phyloP scores from a whole-genome alignment of 2,329 filamentous ascomycete species.

The Nothophaeocryptopus gaeumannii region DNA sequence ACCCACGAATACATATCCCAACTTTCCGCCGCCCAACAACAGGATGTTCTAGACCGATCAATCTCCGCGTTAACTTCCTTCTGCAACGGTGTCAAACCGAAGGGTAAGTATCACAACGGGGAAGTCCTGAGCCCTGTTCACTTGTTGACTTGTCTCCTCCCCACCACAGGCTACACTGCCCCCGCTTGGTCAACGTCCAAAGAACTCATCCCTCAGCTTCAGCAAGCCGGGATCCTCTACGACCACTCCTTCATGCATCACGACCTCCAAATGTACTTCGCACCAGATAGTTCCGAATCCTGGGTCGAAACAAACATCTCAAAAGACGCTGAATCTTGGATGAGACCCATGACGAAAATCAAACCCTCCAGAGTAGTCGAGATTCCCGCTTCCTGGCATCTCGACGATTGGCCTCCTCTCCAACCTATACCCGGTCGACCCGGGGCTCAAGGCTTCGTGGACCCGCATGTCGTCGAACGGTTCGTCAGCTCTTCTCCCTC shows the following conservation, averaged over 20 bases:
- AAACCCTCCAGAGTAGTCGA: conserved; percentile 40
- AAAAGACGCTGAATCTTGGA: conserved; percentile 37
- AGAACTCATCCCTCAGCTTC: conserved; percentile 40
- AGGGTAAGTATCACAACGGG: too few species aligned
- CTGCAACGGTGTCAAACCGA: conserved; percentile 54
- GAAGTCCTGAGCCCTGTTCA: too few species aligned
- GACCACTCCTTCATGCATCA: conserved; percentile 52
- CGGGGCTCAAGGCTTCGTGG: conserved; percentile 41
- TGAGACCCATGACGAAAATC: conserved; percentile 38
- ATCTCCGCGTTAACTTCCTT: conserved; percentile 26
- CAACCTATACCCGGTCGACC: conserved; percentile 9
- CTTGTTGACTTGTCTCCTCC: too few species aligned
- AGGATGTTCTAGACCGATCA: conserved; percentile 38
- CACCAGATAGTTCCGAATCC: conserved; percentile 26
- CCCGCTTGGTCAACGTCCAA: conserved; percentile 43
- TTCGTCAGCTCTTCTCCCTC: too few species aligned
- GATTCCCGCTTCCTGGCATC: conserved; percentile 47
- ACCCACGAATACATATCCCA: conserved; percentile 39
- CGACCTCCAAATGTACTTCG: conserved; percentile 41
- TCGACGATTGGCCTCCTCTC: conserved; percentile 46
- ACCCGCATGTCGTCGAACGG: conserved; percentile 40
- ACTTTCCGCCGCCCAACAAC: conserved; percentile 34
- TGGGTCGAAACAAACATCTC: conserved; percentile 34
- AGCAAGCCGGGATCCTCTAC: conserved; percentile 45
- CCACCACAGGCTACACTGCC: conserved; percentile 45